Evolutionary conservation across 2,329 filamentous ascomycete species (phyloP), one percentile per base, ranked within the genome.

Genomic region (Ophiocordyceps unilateralis): DNA sequence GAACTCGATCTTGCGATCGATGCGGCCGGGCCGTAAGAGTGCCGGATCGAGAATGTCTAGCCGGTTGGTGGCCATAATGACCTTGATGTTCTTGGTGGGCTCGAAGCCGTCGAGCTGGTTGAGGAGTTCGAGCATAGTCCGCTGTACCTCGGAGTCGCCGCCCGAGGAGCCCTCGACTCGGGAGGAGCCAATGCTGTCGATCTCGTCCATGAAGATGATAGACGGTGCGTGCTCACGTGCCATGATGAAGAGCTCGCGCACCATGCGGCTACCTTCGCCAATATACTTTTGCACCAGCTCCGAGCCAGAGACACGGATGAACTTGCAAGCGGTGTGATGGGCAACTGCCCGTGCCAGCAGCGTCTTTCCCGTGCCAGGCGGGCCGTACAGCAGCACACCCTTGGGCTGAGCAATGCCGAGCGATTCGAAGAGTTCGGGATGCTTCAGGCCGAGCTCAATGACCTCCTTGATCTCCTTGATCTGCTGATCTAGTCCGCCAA

Each of bases 391-490:
- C 46, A 98, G 70, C 17, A 98, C 91, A 58, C 91, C 91, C 68
- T 98, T 98, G 39, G 91, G 91, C 58, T 98, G 91, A 51, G 89
- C 91, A 55, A 98, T 98, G 55, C 91, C 91, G 45, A 98, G 78
- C n/a, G 87, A 94, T 66, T 98, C 91, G 66, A 98, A 98, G 30
- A 98, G 78, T 66, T 98, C 91, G 6, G 91, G 91, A 63, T 98
- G 91, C 70, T 96, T 95, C 49, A 98, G 77, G 51, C 91, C 91
- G 39, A 98, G 81, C 69, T 98, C 91, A 61, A 98, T 96, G 55
- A 98, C 91, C 67, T 98, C 91, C 68, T 98, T 98, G 72, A 98
- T 98, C 62, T 98, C 91, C 69, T 98, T 96, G 70, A 98, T 96
- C 62, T 98, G 91, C 63, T 98, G 89, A 61, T 98, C 91, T 48